Conservation (phyloP, 2,329 filamentous ascomycete genomes). For the Colletotrichum tanaceti region DNA sequence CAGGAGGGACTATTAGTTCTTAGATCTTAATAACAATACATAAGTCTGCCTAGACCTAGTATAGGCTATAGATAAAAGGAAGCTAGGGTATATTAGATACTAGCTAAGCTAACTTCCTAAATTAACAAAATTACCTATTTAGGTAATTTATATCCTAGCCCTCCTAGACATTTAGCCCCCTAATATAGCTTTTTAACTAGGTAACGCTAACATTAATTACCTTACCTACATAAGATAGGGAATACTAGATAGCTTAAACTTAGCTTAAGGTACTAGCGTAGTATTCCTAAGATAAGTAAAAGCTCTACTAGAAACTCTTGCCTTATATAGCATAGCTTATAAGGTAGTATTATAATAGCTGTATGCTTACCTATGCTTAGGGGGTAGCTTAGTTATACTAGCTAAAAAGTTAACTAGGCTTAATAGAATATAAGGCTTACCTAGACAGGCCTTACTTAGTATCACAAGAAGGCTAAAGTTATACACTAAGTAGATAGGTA, state of each 20-base stretch:
- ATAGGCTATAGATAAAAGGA: no score
- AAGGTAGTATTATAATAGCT: not conserved
- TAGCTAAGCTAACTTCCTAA: no score
- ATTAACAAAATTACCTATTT: no score
- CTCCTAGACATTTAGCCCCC: no score
- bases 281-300: not conserved
- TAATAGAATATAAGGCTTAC: not conserved
- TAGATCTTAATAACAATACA: not conserved
- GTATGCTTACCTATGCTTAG: conserved; percentile 1
- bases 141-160: no score
- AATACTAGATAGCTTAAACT: no score
- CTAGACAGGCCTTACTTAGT: not conserved
- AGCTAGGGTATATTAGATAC: no score
- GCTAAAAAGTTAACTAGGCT: not conserved
- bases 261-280: no score
- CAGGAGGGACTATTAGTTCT: not conserved
- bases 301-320: not conserved
- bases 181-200: no score
- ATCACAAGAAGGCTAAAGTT: not conserved
- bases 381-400: not conserved
- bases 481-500: not conserved
- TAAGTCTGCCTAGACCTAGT: no score
- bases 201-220: no score
- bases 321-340: not conserved
- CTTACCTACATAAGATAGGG: no score